A percentile compares a stretch with the other conserved stretches of the same genome.
These are phyloP conservation scores for Sechiopsis laciniata DNA, from an alignment of 306 rosid genomes.

Conservation along the genomic window DNA sequence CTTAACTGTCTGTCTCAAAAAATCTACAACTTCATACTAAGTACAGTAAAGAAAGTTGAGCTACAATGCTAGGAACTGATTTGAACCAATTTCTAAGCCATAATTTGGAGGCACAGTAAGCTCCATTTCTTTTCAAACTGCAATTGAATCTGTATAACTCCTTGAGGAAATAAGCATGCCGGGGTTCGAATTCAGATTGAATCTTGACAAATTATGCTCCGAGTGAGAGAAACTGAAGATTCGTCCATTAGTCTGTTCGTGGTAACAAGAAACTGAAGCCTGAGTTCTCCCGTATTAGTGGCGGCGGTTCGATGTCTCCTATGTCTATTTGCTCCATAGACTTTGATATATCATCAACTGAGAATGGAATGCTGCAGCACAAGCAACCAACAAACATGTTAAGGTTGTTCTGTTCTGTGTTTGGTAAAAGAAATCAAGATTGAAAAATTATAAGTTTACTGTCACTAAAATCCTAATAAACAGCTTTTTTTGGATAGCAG, in stretches of 20 bases:
- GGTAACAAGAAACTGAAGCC: conserved; percentile 90
- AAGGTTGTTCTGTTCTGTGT: not conserved
- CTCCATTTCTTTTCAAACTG: conserved; percentile 14
- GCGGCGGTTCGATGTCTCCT: conserved; percentile 91
- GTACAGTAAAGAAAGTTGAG: not conserved
- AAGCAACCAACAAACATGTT: conserved; percentile 14
- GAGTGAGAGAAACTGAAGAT: not conserved
- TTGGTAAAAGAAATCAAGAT: not conserved
- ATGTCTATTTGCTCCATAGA: conserved; percentile 87
- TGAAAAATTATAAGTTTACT: not conserved
- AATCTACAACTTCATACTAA: conserved; percentile 13
- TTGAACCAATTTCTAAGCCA: conserved; percentile 15
- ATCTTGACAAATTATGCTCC: too few relatives aligned
- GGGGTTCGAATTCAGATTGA: not conserved
- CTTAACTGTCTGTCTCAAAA: conserved; percentile 15
- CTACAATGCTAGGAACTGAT: conserved; percentile 19
- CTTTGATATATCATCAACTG: conserved; percentile 98
- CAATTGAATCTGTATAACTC: conserved; percentile 13
- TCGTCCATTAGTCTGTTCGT: conserved; percentile 55
- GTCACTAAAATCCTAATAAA: not conserved
- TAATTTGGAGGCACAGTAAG: not conserved
- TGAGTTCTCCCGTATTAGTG: conserved; percentile 88
- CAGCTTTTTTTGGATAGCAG: too few relatives aligned
- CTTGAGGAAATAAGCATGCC: not conserved
- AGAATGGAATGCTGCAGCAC: conserved; percentile 82